Evolutionary conservation across 2,329 filamentous ascomycete species (phyloP).

Genomic region (Aspergillus latus): DNA sequence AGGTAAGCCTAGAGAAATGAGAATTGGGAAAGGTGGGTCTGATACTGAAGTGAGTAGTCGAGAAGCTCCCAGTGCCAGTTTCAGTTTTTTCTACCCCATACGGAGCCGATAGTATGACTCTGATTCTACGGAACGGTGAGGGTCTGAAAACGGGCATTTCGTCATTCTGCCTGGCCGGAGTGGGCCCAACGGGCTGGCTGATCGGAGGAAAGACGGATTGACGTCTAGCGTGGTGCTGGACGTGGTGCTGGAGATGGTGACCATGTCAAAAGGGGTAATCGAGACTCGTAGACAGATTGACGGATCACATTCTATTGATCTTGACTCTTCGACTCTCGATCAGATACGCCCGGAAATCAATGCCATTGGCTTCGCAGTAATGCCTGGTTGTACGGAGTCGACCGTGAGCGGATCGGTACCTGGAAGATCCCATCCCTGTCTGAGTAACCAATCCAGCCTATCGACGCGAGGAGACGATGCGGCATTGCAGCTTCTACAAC

Average conservation of each 20-base stretch:
- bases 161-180: constrained; percentile 15
- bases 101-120: neutral
- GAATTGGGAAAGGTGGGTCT: constrained; percentile 15
- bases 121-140: constrained; percentile 11
- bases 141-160: constrained; percentile 13
- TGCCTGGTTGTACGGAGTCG: neutral
- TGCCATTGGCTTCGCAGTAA: neutral
- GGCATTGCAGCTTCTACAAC: constrained; percentile 14
- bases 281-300: neutral
- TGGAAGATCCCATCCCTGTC: constrained; percentile 8
- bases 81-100: neutral
- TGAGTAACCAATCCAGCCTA: neutral
- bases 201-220: constrained; percentile 22
- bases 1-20: neutral
- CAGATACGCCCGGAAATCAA: neutral
- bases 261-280: constrained; percentile 15
- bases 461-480: constrained; percentile 19
- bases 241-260: neutral
- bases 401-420: constrained; percentile 6
- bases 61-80: constrained; percentile 2
- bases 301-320: neutral
- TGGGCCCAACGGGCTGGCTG: constrained; percentile 19
- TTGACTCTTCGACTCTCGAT: neutral
- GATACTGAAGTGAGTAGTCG: constrained; percentile 24
- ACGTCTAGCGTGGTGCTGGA: constrained; percentile 15